phyloP scores from a whole-genome alignment of 1,284 basidiomycete genomes.

The Puccinia novopanici region DNA sequence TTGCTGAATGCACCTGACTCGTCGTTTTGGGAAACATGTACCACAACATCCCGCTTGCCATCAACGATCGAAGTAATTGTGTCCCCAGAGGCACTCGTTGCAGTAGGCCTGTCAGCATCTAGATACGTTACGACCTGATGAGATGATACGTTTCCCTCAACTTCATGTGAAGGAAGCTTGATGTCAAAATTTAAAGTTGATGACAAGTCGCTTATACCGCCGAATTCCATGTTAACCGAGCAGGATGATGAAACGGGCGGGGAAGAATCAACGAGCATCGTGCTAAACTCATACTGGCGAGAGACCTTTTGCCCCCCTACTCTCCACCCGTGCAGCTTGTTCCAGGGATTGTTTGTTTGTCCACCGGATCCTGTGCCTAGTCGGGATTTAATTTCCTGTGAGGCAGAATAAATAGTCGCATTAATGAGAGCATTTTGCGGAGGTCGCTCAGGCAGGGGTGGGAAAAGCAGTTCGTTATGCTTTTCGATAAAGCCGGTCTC shows the following conservation, averaged over 20 bases:
- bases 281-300: constrained; percentile 38
- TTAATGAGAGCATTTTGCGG: constrained; percentile 22
- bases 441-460: constrained; percentile 14
- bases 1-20: constrained; percentile 67
- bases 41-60: constrained; percentile 70
- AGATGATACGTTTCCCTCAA: neutral
- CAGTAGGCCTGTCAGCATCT: constrained; percentile 47
- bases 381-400: constrained; percentile 74
- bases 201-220: neutral
- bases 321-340: constrained; percentile 48
- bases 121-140: constrained; percentile 51
- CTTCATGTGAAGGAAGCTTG: constrained; percentile 3
- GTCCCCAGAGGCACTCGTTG: constrained; percentile 63
- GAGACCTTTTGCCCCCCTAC: constrained; percentile 12
- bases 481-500: constrained; percentile 91
- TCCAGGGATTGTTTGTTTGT: constrained; percentile 64
- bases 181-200: constrained; percentile 2
- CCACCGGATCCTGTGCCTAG: constrained; percentile 69
- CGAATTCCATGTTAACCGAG: constrained; percentile 9
- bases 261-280: constrained; percentile 8
- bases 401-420: constrained; percentile 26
- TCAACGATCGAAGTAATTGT: constrained; percentile 63
- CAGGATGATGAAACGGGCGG: neutral
- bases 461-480: constrained; percentile 52
- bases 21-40: constrained; percentile 64